Evolutionary conservation across 208 protist species (phyloP).

Genomic region (Acanthamoeba healyi): DNA sequence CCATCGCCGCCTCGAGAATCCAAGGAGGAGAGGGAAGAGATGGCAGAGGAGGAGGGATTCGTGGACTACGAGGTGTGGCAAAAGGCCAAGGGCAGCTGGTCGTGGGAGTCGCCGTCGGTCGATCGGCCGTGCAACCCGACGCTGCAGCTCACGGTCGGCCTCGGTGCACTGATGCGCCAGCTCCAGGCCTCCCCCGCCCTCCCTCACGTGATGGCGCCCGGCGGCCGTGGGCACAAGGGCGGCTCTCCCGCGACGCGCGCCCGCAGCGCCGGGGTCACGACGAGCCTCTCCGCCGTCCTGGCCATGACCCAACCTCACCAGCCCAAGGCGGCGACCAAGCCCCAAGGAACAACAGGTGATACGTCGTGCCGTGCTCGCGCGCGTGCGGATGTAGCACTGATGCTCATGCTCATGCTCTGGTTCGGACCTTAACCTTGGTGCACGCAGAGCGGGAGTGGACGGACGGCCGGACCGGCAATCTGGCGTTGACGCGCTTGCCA

Average conservation of each 20-base stretch:
- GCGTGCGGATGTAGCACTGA: neutral
- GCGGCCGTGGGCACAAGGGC: neutral
- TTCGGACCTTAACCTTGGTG: no score
- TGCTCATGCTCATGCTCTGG: neutral
- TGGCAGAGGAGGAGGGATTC: constrained; percentile 24
- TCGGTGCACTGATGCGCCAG: neutral
- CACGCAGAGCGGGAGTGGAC: neutral
- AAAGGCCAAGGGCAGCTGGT: neutral
- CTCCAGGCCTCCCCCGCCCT: neutral
- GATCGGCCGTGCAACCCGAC: constrained; percentile 36
- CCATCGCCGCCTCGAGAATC: neutral
- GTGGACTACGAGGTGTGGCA: neutral
- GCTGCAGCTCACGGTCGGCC: neutral
- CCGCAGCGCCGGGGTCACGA: neutral
- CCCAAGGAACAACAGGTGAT: neutral
- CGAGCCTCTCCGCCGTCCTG: neutral
- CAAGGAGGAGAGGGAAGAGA: no score
- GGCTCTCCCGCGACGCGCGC: neutral
- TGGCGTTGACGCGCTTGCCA: neutral
- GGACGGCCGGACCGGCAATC: neutral
- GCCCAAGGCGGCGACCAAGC: neutral
- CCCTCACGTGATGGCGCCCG: neutral
- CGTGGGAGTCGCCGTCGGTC: neutral
- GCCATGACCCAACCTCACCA: neutral
- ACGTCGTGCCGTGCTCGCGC: neutral